Evolutionary conservation across 169 alveolate genomes (phyloP), one percentile per base, ranked within the genome.

Genomic region (Besnoitia besnoiti): DNA sequence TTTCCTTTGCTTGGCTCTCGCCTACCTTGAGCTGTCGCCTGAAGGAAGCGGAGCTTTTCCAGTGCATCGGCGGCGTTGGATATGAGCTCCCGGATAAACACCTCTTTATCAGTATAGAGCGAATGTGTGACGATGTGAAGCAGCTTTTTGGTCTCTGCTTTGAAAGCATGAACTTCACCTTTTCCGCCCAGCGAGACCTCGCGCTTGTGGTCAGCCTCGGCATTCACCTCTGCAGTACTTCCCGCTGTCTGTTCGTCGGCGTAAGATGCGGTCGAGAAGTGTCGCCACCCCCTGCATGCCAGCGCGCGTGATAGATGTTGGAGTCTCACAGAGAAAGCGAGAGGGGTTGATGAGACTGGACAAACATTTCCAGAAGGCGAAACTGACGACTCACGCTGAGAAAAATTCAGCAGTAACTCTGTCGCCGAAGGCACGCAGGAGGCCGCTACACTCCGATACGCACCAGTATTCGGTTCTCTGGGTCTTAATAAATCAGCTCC

Each of bases 1-100:
- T 55, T 55, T 55, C 55, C 24, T 55, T 55, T 55, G 67, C 12
- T 67, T 2, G 44, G 16, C 5, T 44, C 14, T 2, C 30, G 51
- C 80, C 27, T 27, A 90, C 94, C 89, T 47, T 62, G 7, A 33
- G 76, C 94, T n/a, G 91, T 55, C 40, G 87, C 93, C 67, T 76
- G 93, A 80, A 94, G 98, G 96, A 98, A 99, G 90, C 99, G 97
- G 92, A 99, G 98, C 96, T 99, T 99, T 92, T 99, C 99, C 88
- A 99, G 96, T 59, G 99, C 99, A 94, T 99, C 99, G 47, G 99
- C 98, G 39, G 99, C 99, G 94, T 99, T 99, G 88, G 99, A 98
- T 94, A 99, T 98, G 89, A 99, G 97, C 96, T 99, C 99, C 94
- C 99, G 97, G 85, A 99, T 96, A 97, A 99, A 99, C 93, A 99